Conservation (phyloP, 129 eudicot genomes). For the Glebionis coronaria region DNA sequence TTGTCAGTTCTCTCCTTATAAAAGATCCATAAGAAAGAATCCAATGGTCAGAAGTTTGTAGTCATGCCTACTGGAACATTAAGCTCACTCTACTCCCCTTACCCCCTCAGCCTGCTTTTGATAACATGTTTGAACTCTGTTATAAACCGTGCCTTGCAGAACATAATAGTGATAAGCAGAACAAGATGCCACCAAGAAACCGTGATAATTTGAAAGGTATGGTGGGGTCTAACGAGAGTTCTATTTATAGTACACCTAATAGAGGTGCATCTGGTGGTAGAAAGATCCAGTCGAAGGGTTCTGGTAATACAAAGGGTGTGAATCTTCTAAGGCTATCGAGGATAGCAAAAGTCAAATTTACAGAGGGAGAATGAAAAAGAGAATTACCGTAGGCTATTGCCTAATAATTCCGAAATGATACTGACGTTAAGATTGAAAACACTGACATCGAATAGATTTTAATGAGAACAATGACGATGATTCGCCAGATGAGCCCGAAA, state of each 20-base stretch:
- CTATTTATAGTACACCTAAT: too few relatives aligned
- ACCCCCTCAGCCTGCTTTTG: slow-evolving; percentile 92
- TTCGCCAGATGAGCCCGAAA: slow-evolving; percentile 68
- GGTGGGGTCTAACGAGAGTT: slow-evolving; percentile 50
- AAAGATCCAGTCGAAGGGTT: too few relatives aligned
- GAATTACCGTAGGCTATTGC: slow-evolving; percentile 88
- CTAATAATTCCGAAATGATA: slow-evolving; percentile 68
- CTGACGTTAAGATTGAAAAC: slow-evolving; percentile 84
- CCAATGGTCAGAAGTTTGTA: slow-evolving; percentile 83
- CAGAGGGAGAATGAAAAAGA: too few relatives aligned
- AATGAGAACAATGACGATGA: slow-evolving; percentile 86
- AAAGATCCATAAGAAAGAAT: slow-evolving; percentile 95
- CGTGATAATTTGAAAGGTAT: slow-evolving; percentile 53
- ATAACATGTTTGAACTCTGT: slow-evolving; percentile 62
- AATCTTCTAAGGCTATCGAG: too few relatives aligned
- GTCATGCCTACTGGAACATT: slow-evolving; percentile 85
- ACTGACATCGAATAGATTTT: slow-evolving; percentile 97
- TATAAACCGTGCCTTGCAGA: slow-evolving; percentile 64
- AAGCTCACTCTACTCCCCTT: slow-evolving; percentile 47
- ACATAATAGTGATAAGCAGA: slow-evolving; percentile 49
- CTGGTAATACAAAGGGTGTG: too few relatives aligned
- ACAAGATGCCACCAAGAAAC: slow-evolving; percentile 60
- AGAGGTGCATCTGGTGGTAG: too few relatives aligned
- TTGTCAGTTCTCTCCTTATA: slow-evolving; percentile 72
- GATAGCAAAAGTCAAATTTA: too few relatives aligned